Evolutionary conservation across 306 rosid genomes (phyloP).

Genomic region (Oemleria cerasiformis): DNA sequence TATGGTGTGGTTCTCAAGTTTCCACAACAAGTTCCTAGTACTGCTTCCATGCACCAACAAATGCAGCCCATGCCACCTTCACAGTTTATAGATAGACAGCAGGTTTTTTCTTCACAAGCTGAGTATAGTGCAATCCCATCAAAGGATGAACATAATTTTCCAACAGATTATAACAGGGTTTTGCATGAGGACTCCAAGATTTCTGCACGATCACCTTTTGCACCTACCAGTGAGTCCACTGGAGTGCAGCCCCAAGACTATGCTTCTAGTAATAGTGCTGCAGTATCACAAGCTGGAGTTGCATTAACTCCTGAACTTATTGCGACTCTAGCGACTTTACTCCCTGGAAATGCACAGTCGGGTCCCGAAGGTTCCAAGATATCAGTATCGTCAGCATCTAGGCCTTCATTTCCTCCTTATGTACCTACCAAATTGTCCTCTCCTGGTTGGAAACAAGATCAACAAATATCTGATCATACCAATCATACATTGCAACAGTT

Average conservation of each 20-base stretch:
- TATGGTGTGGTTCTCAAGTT: slow-evolving; percentile 97
- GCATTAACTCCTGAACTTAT: slow-evolving; percentile 89
- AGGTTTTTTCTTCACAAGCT: slow-evolving; percentile 47
- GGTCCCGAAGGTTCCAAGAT: slow-evolving; percentile 49
- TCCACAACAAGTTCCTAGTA: slow-evolving; percentile 53
- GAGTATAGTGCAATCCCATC: slow-evolving; percentile 52
- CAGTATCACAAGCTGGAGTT: slow-evolving; percentile 74
- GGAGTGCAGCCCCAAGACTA: slow-evolving; percentile 58
- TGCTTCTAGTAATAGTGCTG: slow-evolving; percentile 39
- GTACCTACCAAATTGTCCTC: slow-evolving; percentile 49
- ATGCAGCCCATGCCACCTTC: slow-evolving; percentile 48
- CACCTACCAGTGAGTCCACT: slow-evolving; percentile 45
- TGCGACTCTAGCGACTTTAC: slow-evolving; percentile 75
- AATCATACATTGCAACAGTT: slow-evolving; percentile 60
- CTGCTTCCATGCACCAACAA: slow-evolving; percentile 51
- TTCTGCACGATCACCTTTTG: slow-evolving; percentile 50
- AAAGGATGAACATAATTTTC: slow-evolving; percentile 61
- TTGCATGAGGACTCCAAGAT: slow-evolving; percentile 62
- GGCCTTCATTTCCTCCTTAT: slow-evolving; percentile 54
- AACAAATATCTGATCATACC: slow-evolving; percentile 57
- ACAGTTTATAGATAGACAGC: slow-evolving; percentile 66
- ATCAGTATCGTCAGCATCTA: slow-evolving; percentile 41
- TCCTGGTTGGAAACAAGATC: slow-evolving; percentile 76
- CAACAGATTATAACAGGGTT: slow-evolving; percentile 56
- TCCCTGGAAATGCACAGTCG: slow-evolving; percentile 67